Evolutionary conservation across 2,329 filamentous ascomycete genomes (phyloP), one percentile per base, ranked within the genome.

Genomic region (Boeremia exigua): DNA sequence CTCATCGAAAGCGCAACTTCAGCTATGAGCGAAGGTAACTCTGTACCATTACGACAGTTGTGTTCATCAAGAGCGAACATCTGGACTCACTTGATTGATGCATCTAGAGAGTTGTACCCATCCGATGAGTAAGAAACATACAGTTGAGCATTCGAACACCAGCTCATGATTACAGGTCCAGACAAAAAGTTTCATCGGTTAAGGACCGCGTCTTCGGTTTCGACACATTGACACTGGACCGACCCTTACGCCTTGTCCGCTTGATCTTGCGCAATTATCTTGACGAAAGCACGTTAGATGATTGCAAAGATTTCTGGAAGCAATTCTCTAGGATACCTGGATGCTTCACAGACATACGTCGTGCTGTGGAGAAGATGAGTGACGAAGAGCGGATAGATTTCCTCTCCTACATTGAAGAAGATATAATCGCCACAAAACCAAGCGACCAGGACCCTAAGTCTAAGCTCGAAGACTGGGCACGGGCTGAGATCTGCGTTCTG

Each of bases 301-400:
- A 61, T 34, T 71, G 65, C 45, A 58, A 68, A 38, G 47, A 56
- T 1, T 74, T 68, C 42, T 73, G 65, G 62, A 28, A 59, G 19
- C 40, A 62, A 1, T 60, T 67, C 39, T 61, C 58, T 8, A 56
- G 48, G 14, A 51, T 63, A 10, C 61, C 61, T 4, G 61, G 51
- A 17, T 73, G 71, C 54, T 75, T 70, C 39, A 51, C 58, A 8
- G 73, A 75, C 45, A 58, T 75, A 3, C 60, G 62, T 19, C 63
- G 36, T 5, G 66, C 67, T 38, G 60, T 74, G 1, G 54, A 66
- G 38, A 38, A 42, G 23, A 29, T 72, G 30, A 36, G 47, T 6
- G 25, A 43, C 11, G 47, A 59, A n/a, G 34, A 67, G 14, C 52
- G 62, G 38, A 40, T 25, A 15, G 30, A 58, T 1, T 67, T 73